A percentile compares a stretch with the other conserved stretches of the same genome.
phyloP scores from a whole-genome alignment of 1,284 basidiomycete species.

The Ganoderma lingzhi region DNA sequence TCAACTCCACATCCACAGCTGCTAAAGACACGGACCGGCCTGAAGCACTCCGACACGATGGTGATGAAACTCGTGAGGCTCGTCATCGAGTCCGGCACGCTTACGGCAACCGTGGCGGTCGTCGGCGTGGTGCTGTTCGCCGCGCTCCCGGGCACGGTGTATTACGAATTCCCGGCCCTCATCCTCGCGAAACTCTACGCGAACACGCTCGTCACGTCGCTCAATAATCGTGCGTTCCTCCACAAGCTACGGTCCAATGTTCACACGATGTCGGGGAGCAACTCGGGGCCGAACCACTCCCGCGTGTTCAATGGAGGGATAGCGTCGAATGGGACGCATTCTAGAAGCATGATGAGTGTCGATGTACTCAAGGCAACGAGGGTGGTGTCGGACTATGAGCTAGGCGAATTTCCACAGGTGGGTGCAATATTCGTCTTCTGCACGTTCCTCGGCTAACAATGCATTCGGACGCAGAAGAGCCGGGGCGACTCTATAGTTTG shows the following conservation, averaged over 20 bases:
- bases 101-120: conserved; percentile 26
- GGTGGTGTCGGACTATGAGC: neutral
- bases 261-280: neutral
- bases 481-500: neutral
- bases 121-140: conserved; percentile 12
- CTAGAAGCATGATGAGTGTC: neutral
- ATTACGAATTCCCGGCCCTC: conserved; percentile 9
- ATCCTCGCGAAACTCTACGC: conserved; percentile 25
- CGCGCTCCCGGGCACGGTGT: neutral
- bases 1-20: conserved; percentile 6
- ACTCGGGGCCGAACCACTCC: neutral
- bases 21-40: conserved; percentile 20
- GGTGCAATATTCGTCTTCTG: neutral
- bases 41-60: conserved; percentile 22
- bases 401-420: neutral
- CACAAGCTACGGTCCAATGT: neutral
- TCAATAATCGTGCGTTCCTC: conserved; percentile 23
- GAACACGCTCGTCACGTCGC: conserved; percentile 18
- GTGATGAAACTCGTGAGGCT: conserved; percentile 28
- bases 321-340: neutral
- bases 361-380: neutral
- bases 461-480: conserved; percentile 1
- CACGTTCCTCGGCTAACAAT: neutral
- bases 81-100: conserved; percentile 30
- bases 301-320: neutral